phyloP scores from a whole-genome alignment of 2,329 filamentous ascomycete genomes.

The Calonectria pseudoturangicola region DNA sequence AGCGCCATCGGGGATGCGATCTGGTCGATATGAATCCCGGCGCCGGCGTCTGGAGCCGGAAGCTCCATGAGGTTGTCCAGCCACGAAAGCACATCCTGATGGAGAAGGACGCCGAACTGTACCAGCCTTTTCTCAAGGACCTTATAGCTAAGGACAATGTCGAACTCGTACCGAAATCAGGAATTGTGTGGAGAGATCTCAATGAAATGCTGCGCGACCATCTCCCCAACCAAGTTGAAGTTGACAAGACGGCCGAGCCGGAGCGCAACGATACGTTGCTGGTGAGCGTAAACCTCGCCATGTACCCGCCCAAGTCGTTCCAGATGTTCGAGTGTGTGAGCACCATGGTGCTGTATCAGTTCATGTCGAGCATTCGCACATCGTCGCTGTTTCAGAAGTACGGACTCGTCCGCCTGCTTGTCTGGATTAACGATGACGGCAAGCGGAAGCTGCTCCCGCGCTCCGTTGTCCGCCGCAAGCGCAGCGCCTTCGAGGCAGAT shows the following conservation, averaged over 20 bases:
- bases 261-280: conserved; percentile 83
- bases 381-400: conserved; percentile 81
- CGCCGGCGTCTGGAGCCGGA: conserved; percentile 84
- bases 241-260: conserved; percentile 61
- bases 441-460: conserved; percentile 77
- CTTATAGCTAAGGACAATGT: conserved; percentile 71
- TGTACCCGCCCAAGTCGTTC: conserved; percentile 70
- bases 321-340: conserved; percentile 74
- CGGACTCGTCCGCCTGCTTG: conserved; percentile 85
- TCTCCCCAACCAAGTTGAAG: conserved; percentile 73
- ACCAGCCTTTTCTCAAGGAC: conserved; percentile 76
- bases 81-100: conserved; percentile 90
- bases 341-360: conserved; percentile 76
- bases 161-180: conserved; percentile 72
- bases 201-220: conserved; percentile 68
- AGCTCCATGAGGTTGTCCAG: conserved; percentile 83
- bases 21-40: conserved; percentile 92
- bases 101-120: conserved; percentile 79
- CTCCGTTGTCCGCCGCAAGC: conserved; percentile 71
- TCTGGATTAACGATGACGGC: conserved; percentile 81
- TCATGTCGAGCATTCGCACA: conserved; percentile 75
- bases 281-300: conserved; percentile 80
- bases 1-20: conserved; percentile 85
- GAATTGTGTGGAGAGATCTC: conserved; percentile 77
- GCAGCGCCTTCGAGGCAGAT: conserved; percentile 76